phyloP scores from a whole-genome alignment of 2,329 filamentous ascomycete species.

The Karstenula rhodostoma region DNA sequence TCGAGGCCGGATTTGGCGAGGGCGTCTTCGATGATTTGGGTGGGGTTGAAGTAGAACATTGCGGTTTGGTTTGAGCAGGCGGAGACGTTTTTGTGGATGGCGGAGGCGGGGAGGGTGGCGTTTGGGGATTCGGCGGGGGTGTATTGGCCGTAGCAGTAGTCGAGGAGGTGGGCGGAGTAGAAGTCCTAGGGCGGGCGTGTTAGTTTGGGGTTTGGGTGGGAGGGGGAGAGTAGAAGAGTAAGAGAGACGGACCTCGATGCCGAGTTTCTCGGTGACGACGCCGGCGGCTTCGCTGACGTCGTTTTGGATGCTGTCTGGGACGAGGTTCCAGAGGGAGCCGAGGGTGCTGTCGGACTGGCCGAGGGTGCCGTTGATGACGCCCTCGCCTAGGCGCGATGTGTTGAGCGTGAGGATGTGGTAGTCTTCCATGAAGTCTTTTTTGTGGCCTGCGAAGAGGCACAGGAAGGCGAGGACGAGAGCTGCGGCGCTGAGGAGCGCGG shows the following conservation, averaged over 20 bases:
- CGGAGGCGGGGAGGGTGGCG: conserved; percentile 49
- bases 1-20: conserved; percentile 54
- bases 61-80: conserved; percentile 62
- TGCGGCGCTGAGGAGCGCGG: conserved; percentile 59
- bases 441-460: conserved; percentile 68
- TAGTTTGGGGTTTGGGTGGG: not conserved
- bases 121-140: conserved; percentile 54
- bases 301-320: conserved; percentile 47
- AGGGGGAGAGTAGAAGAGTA: too few relatives aligned
- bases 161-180: conserved; percentile 68
- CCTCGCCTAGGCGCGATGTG: conserved; percentile 62
- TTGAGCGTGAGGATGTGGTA: conserved; percentile 67
- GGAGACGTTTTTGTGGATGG: conserved; percentile 61
- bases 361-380: conserved; percentile 41
- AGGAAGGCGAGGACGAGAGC: conserved; percentile 67
- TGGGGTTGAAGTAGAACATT: conserved; percentile 66
- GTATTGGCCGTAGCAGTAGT: conserved; percentile 64
- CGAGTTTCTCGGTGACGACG: conserved; percentile 57
- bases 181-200: conserved; percentile 55
- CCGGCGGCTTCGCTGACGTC: conserved; percentile 54
- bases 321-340: conserved; percentile 43
- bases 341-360: conserved; percentile 35
- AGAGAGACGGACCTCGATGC: conserved; percentile 53
- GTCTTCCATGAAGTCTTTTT: conserved; percentile 63
- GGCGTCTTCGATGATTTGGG: conserved; percentile 57